Evolutionary conservation across 169 alveolate species (phyloP), one percentile per base, ranked within the genome.

Genomic region (Plasmodium cynomolgi): DNA sequence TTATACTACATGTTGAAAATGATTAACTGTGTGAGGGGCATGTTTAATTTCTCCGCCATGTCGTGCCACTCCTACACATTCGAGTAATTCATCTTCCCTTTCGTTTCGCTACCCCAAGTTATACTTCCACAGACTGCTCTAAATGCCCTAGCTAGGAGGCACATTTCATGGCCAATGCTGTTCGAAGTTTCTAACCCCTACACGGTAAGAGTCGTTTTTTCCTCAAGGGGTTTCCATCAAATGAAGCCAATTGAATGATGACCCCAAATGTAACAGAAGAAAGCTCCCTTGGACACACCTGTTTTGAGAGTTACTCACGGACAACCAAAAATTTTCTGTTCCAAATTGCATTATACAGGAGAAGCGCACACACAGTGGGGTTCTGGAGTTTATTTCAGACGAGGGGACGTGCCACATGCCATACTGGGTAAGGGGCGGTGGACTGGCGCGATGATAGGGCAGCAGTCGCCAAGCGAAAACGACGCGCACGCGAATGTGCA

Each of bases 401-500:
- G 99, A 98, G 88, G 99, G 99, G 4, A 96, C 97, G 33, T 98
- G 99, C 81, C 97, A 97, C 84, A 94, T 98, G 88, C 99, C 99
- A 71, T 98, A 97, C 84, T 98, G 99, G 99, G 98, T 97, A 82
- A 58, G 72, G 93, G 84, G 34, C 4, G 72, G 17, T 41, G 54
- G 26, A 23, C 33, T 15, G 41, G 33, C 15, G 29, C 2, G 31
- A 17, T 7, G 58, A 44, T 11, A 0, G 0, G 33, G 23, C 74
- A 58, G 7, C 33, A 62, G 29, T 8, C 77, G 15, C 13, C 13
- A 1, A n/a, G 34, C 17, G 37, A 26, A 62, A 20, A 62, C 34
- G 77, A 74, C 68, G 91, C 17, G 41, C 33, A 39, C 39, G 71
- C 37, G 5, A 15, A 84, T 50, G 94, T 58, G 39, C 26, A 20